Evolutionary conservation across 495 filamentous ascomycete genomes (phyloP).

Genomic region (Bathelium albidoporum): DNA sequence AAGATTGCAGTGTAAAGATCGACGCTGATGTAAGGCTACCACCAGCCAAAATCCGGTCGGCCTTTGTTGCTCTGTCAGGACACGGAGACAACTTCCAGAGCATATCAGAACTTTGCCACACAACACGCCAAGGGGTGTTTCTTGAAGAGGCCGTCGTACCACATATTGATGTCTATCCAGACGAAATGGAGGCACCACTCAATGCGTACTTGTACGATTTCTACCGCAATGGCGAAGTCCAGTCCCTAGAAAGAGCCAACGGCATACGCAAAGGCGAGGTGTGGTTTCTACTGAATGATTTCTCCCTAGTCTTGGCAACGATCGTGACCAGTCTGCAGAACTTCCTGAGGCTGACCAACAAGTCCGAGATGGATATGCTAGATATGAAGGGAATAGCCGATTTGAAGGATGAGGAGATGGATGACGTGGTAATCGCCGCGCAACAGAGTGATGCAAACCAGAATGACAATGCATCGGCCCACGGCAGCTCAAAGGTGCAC

Average conservation of each 20-base stretch:
- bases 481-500: background rate
- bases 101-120: slow-evolving; percentile 52
- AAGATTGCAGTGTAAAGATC: slow-evolving; percentile 3
- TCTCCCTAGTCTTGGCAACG: slow-evolving; percentile 57
- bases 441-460: slow-evolving; percentile 17
- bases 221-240: slow-evolving; percentile 55
- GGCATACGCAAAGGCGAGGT: slow-evolving; percentile 50
- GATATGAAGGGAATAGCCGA: slow-evolving; percentile 35
- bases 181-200: slow-evolving; percentile 39
- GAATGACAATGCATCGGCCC: background rate
- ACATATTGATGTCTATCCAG: slow-evolving; percentile 46
- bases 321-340: slow-evolving; percentile 49
- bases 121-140: slow-evolving; percentile 54
- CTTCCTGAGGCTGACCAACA: slow-evolving; percentile 34
- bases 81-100: slow-evolving; percentile 49
- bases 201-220: slow-evolving; percentile 72
- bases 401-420: slow-evolving; percentile 26
- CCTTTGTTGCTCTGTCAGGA: slow-evolving; percentile 64
- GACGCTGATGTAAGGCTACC: slow-evolving; percentile 13
- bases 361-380: slow-evolving; percentile 25
- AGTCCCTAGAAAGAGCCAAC: slow-evolving; percentile 48
- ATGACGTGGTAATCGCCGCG: slow-evolving; percentile 31
- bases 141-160: slow-evolving; percentile 63
- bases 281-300: slow-evolving; percentile 61
- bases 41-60: slow-evolving; percentile 42